Percentiles rank a stretch among this genome's conserved stretches.
phyloP scores from a whole-genome alignment of 768 basidiomycete species.

The Suillus subaureus region DNA sequence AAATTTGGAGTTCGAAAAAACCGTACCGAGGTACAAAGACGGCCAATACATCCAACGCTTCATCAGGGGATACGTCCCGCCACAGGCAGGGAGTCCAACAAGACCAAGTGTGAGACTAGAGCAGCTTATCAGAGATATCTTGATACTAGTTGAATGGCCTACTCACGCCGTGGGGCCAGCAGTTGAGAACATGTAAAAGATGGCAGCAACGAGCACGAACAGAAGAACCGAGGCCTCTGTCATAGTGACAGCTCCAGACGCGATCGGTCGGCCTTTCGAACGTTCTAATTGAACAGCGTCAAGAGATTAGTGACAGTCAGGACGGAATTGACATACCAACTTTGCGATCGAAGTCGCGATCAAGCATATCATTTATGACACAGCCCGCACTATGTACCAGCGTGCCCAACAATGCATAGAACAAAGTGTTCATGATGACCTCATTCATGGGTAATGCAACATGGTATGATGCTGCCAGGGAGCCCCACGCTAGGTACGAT shows the following conservation, averaged over 20 bases:
- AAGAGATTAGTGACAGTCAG: background rate
- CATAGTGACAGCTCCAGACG: conserved; percentile 51
- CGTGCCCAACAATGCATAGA: conserved; percentile 10
- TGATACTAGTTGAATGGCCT: background rate
- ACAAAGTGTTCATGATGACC: background rate
- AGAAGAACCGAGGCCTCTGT: conserved; percentile 43
- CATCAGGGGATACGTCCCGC: conserved; percentile 29
- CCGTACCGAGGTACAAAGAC: conserved; percentile 30
- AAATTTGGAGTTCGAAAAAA: background rate
- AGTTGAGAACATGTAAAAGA: conserved; percentile 16
- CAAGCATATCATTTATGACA: conserved; percentile 60
- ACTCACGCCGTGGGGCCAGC: conserved; percentile 8
- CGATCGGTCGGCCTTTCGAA: conserved; percentile 48
- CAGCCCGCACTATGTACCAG: conserved; percentile 50
- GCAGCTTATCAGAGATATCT: background rate
- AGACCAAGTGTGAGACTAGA: conserved; percentile 22
- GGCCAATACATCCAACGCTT: conserved; percentile 33
- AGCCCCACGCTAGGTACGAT: background rate
- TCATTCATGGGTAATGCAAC: background rate
- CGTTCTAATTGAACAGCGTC: conserved; percentile 38
- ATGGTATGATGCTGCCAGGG: background rate
- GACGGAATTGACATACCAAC: conserved; percentile 42
- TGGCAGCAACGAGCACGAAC: conserved; percentile 26
- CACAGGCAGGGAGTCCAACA: conserved; percentile 22
- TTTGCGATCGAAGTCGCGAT: conserved; percentile 52